Evolutionary conservation across 495 filamentous ascomycete genomes (phyloP).

Genomic region (Aspergillus conjunctus): DNA sequence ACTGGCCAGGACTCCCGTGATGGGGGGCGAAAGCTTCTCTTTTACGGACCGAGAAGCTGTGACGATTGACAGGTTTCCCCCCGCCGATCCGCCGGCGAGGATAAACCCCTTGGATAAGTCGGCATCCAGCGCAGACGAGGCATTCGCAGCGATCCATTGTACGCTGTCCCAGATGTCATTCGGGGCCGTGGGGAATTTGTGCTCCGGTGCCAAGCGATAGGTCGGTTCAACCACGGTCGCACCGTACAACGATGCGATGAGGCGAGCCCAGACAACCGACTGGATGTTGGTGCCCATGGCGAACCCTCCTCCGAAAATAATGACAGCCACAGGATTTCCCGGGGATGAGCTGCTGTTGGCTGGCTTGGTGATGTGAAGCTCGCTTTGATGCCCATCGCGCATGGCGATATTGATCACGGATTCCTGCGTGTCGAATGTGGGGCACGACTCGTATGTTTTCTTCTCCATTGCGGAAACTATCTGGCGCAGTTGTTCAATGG

Average conservation of each 20-base stretch:
- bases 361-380: slow-evolving; percentile 40
- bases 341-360: slow-evolving; percentile 19
- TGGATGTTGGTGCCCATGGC: slow-evolving; percentile 38
- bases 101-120: slow-evolving; percentile 45
- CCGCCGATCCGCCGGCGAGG: slow-evolving; percentile 52
- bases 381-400: slow-evolving; percentile 42
- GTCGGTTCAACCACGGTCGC: slow-evolving; percentile 37
- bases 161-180: slow-evolving; percentile 54
- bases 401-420: slow-evolving; percentile 40
- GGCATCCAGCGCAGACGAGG: slow-evolving; percentile 17
- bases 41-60: slow-evolving; percentile 44
- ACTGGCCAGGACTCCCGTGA: slow-evolving; percentile 49
- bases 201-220: slow-evolving; percentile 52
- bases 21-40: slow-evolving; percentile 41
- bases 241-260: slow-evolving; percentile 32
- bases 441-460: slow-evolving; percentile 11
- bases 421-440: slow-evolving; percentile 26
- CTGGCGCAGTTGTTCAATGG: slow-evolving; percentile 10
- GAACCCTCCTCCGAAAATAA: slow-evolving; percentile 50
- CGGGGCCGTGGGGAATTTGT: slow-evolving; percentile 47
- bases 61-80: slow-evolving; percentile 48
- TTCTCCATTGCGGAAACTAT: slow-evolving; percentile 14
- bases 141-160: slow-evolving; percentile 50
- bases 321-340: slow-evolving; percentile 42
- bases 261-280: slow-evolving; percentile 32